These are phyloP conservation scores for Phytophthora pseudosyringae DNA, from an alignment of 352 stramenopile genomes.

Conservation along the genomic window DNA sequence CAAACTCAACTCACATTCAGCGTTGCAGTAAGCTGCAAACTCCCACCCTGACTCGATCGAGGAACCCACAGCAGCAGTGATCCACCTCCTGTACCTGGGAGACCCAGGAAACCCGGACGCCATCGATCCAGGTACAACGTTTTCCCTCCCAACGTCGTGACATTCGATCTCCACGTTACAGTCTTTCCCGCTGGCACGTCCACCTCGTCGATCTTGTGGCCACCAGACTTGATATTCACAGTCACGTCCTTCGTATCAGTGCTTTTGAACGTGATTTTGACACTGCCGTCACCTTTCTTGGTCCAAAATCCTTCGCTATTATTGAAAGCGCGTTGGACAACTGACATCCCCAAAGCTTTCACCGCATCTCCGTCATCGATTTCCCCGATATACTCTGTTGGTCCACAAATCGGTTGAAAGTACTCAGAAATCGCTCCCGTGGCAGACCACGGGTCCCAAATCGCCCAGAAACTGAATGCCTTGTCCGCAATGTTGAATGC, in stretches of 20 bases:
- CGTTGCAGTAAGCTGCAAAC: slow-evolving; percentile 30
- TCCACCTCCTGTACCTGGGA: slow-evolving; percentile 40
- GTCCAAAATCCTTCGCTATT: slow-evolving; percentile 45
- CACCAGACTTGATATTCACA: slow-evolving; percentile 52
- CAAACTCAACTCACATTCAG: slow-evolving; percentile 36
- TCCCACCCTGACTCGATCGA: slow-evolving; percentile 30
- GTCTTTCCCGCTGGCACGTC: too few species aligned
- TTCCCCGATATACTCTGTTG: slow-evolving; percentile 52
- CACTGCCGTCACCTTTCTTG: slow-evolving; percentile 36
- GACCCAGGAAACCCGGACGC: slow-evolving; percentile 41
- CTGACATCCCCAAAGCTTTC: slow-evolving; percentile 47
- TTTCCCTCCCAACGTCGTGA: slow-evolving; percentile 37
- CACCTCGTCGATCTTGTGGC: slow-evolving; percentile 22
- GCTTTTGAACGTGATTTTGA: slow-evolving; percentile 46
- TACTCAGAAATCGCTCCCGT: slow-evolving; percentile 47
- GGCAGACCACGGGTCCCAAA: slow-evolving; percentile 53
- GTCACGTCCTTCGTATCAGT: slow-evolving; percentile 40
- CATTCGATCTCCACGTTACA: too few species aligned
- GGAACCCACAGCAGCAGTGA: slow-evolving; percentile 50
- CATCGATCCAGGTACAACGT: slow-evolving; percentile 53
- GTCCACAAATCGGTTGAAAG: slow-evolving; percentile 61
- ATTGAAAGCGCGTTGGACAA: slow-evolving; percentile 47
- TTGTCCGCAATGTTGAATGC: slow-evolving; percentile 49
- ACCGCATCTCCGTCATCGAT: slow-evolving; percentile 54
- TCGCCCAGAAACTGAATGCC: slow-evolving; percentile 43